These are phyloP conservation scores for Trichoderma orchidacearum DNA, from an alignment of 495 filamentous ascomycete species.

Conservation along the genomic window DNA sequence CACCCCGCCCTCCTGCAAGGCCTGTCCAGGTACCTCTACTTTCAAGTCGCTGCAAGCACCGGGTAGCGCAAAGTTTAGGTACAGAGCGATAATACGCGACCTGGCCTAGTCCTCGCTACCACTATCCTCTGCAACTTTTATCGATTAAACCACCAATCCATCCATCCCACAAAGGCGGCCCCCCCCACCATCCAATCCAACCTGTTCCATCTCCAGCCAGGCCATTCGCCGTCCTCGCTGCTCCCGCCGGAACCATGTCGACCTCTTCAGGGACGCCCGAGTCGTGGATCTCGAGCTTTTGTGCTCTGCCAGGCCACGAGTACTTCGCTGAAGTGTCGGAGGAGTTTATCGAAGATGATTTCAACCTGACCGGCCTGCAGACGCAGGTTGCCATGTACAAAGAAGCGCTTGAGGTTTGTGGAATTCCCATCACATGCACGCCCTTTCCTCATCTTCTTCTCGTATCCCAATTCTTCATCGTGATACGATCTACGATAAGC, in stretches of 20 bases:
- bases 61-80: too few relatives aligned
- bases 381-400: constrained; percentile 98
- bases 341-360: constrained; percentile 99
- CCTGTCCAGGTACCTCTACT: too few relatives aligned
- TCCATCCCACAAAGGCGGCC: background rate
- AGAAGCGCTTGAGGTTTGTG: constrained; percentile 54
- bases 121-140: background rate
- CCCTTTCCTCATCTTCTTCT: background rate
- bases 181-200: background rate
- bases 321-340: constrained; percentile 98
- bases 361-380: constrained; percentile 92
- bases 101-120: too few relatives aligned
- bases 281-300: constrained; percentile 96
- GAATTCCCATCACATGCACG: background rate
- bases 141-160: background rate
- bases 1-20: background rate
- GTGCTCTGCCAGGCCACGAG: constrained; percentile 87
- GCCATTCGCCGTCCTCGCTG: background rate
- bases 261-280: constrained; percentile 77
- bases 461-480: background rate
- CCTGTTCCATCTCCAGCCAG: background rate
- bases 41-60: too few relatives aligned
- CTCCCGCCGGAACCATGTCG: constrained; percentile 33
- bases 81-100: background rate
- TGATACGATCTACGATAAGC: background rate